Percentiles rank a stretch among this genome's conserved stretches.
These are phyloP conservation scores for Flaveria brownii DNA, from an alignment of 129 eudicot genomes.

Conservation along the genomic window DNA sequence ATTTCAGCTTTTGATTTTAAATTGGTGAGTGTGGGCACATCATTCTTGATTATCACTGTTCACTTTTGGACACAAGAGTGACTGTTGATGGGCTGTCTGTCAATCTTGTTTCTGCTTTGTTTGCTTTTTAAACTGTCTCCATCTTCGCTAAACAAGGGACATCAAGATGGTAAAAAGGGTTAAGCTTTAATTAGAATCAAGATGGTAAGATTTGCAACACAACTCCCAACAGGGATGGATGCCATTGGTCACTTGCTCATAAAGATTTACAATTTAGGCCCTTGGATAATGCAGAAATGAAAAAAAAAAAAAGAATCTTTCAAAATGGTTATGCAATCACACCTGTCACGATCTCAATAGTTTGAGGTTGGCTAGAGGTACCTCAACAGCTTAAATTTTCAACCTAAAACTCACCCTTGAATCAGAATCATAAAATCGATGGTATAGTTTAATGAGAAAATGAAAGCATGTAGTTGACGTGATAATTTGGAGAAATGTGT, in stretches of 20 bases:
- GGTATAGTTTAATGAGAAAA: no score
- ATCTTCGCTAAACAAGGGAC: conserved; percentile 16
- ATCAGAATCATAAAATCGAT: no score
- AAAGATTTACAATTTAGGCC: conserved; percentile 2
- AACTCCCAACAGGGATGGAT: background rate
- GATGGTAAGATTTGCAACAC: conserved; percentile 2
- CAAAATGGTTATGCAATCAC: background rate
- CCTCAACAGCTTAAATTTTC: background rate
- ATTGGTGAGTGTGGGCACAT: conserved; percentile 24
- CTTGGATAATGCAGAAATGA: background rate
- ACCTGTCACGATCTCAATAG: conserved; percentile 33
- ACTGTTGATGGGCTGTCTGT: conserved; percentile 29
- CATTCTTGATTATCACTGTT: background rate
- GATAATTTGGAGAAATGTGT: no score
- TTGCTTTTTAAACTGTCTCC: conserved; percentile 28
- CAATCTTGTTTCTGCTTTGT: conserved; percentile 32
- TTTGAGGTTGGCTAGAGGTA: background rate
- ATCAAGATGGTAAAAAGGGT: conserved; percentile 13
- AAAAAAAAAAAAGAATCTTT: background rate
- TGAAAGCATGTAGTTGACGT: no score
- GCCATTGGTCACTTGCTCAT: conserved; percentile 22
- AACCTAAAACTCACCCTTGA: no score
- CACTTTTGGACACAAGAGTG: background rate
- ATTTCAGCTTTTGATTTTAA: conserved; percentile 49
- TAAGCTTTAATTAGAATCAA: conserved; percentile 24